Evolutionary conservation across 352 stramenopile species (phyloP), one percentile per base, ranked within the genome.

Genomic region (Saprolegnia diclina): DNA sequence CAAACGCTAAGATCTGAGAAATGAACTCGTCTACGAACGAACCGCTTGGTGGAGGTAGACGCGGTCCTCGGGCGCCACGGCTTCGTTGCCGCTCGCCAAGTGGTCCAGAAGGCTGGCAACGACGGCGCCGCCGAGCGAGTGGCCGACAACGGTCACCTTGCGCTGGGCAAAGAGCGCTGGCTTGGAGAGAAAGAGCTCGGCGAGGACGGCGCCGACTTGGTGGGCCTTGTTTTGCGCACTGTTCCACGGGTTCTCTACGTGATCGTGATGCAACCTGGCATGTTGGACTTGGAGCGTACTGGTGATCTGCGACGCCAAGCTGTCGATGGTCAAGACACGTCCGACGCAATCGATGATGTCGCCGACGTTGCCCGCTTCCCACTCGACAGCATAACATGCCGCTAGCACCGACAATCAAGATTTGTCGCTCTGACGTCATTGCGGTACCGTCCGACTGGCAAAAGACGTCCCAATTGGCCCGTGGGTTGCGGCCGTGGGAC

Each of bases 171-270:
- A 71, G 45, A 91, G 77, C 7, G 76, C 75, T 6, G 84, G 86
- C 22, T 76, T 64, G 4, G 79, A 72, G 13, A 80, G 77, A 44
- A 92, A 72, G 35, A 94, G 76, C 1, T 85, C 83, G 0, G 86
- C 83, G 4, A 94, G 79, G 48, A 91, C 56, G 24, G 82, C 76
- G n/a, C 86, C 86, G n/a, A 94, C 83, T 61, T 91, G 81, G 52
- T 88, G 74, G 32, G 86, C 86, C 68, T 94, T 90, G 40, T 81
- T 80, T 67, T 94, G 83, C 19, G 86, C 86, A 50, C 79, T 90
- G 71, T 92, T 85, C 86, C 86, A 94, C 63, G 86, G 86, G 38
- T 94, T 94, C 11, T 75, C 57, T 22, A 66, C 4, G 42, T 40
- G 22, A 48, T 45, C 11, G 16, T 32, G 0, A 22, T 48, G 24